Percentiles rank a stretch among this genome's conserved stretches.
Conservation (phyloP, 1,284 basidiomycete genomes). For the Cryptococcus hybrid region DNA sequence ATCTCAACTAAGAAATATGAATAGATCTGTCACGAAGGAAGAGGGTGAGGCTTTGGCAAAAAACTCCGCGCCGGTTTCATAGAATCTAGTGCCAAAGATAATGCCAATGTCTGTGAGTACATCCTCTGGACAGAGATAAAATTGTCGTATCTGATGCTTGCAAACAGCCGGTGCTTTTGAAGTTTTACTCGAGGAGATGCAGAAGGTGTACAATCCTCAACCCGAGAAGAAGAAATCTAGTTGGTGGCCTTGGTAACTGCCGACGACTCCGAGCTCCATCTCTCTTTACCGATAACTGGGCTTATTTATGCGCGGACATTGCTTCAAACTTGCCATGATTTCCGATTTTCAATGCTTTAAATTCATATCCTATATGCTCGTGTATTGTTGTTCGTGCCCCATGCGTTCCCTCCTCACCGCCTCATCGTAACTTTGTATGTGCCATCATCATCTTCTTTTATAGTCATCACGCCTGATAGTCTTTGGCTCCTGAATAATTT, state of each 20-base stretch:
- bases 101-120: slow-evolving; percentile 81
- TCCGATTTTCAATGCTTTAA: not conserved
- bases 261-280: not conserved
- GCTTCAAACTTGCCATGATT: not conserved
- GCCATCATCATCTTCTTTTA: not conserved
- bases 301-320: not conserved
- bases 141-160: not conserved
- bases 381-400: not conserved
- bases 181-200: slow-evolving; percentile 77
- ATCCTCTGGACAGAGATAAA: not conserved
- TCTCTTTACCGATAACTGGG: not conserved
- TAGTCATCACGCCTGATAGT: no score
- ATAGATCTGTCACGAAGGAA: slow-evolving; percentile 69
- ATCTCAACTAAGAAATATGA: slow-evolving; percentile 13
- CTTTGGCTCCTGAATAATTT: no score
- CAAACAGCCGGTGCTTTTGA: slow-evolving; percentile 79
- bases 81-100: slow-evolving; percentile 86
- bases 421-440: slow-evolving; percentile 1
- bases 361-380: not conserved
- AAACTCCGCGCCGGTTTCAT: slow-evolving; percentile 73
- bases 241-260: slow-evolving; percentile 32
- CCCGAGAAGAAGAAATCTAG: slow-evolving; percentile 46
- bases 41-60: slow-evolving; percentile 77
- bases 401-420: not conserved
- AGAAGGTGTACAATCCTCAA: slow-evolving; percentile 48